Percentiles rank a stretch among this genome's conserved stretches.
Evolutionary conservation across 768 basidiomycete species (phyloP).

Genomic region (Russula ochroleuca): DNA sequence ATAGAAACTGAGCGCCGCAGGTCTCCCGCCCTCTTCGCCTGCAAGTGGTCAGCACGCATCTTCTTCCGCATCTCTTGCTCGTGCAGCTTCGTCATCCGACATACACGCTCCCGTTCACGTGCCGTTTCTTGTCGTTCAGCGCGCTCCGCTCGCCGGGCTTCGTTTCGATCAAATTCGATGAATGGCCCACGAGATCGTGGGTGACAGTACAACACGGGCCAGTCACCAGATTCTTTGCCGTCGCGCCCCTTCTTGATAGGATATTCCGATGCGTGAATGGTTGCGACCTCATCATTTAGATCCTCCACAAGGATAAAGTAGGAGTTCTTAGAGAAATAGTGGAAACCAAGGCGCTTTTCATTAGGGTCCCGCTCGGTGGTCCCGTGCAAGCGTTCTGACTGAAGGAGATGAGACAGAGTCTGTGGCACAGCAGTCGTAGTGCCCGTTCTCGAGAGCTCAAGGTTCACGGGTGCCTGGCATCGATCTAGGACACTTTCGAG

Average conservation of each 20-base stretch:
- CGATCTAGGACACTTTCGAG: slow-evolving; percentile 68
- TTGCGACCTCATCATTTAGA: slow-evolving; percentile 73
- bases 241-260: slow-evolving; percentile 49
- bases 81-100: slow-evolving; percentile 29
- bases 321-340: slow-evolving; percentile 73
- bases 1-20: slow-evolving; percentile 72
- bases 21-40: slow-evolving; percentile 46
- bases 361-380: slow-evolving; percentile 86
- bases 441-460: slow-evolving; percentile 32
- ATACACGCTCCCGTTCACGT: slow-evolving; percentile 40
- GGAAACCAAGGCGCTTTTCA: slow-evolving; percentile 81
- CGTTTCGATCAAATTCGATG: slow-evolving; percentile 67
- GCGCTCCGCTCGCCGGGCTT: slow-evolving; percentile 47
- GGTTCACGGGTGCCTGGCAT: slow-evolving; percentile 44
- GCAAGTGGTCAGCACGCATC: slow-evolving; percentile 26
- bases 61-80: slow-evolving; percentile 33
- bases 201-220: slow-evolving; percentile 83
- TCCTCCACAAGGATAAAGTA: slow-evolving; percentile 93
- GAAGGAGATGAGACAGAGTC: slow-evolving; percentile 57
- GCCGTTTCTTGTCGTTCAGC: slow-evolving; percentile 40
- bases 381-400: slow-evolving; percentile 82
- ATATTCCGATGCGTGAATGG: slow-evolving; percentile 84
- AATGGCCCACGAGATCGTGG: slow-evolving; percentile 71
- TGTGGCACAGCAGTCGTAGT: slow-evolving; percentile 35
- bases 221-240: slow-evolving; percentile 53